Conservation (phyloP, 768 basidiomycete species). For the Amanita brunnescens region DNA sequence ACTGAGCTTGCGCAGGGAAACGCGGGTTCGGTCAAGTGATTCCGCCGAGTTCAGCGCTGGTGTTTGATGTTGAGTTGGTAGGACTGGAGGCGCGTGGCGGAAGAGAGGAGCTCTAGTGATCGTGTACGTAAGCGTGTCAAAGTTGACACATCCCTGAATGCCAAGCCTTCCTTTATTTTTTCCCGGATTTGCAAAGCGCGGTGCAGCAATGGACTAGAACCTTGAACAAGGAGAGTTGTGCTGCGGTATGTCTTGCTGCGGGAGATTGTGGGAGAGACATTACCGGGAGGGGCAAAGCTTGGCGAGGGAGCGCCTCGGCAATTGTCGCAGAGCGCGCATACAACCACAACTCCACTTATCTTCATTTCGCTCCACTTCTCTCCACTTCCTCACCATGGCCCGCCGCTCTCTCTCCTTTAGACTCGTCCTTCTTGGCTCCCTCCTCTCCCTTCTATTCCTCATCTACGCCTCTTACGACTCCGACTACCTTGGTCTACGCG, state of each 20-base stretch:
- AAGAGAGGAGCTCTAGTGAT: conserved; percentile 47
- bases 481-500: not conserved
- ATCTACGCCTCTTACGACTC: conserved; percentile 14
- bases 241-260: not conserved
- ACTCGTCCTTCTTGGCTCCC: conserved; percentile 13
- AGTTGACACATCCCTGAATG: not conserved
- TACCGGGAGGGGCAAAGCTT: not conserved
- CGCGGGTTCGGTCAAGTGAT: conserved; percentile 74
- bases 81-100: conserved; percentile 38
- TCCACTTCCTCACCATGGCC: conserved; percentile 11
- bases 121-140: conserved; percentile 1
- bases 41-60: conserved; percentile 68
- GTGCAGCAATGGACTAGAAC: not conserved
- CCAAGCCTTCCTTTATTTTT: not conserved
- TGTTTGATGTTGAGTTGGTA: conserved; percentile 84
- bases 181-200: not conserved
- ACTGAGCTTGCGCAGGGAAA: conserved; percentile 35
- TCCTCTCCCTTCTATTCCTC: conserved; percentile 16
- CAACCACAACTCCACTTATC: not conserved
- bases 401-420: conserved; percentile 15
- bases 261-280: not conserved
- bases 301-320: too few species aligned
- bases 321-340: too few species aligned
- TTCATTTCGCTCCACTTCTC: too few species aligned
- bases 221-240: not conserved